Percentiles rank a stretch among this genome's conserved stretches.
Evolutionary conservation across 139 green algal genomes (phyloP).

Genomic region (Chlorella sp.): DNA sequence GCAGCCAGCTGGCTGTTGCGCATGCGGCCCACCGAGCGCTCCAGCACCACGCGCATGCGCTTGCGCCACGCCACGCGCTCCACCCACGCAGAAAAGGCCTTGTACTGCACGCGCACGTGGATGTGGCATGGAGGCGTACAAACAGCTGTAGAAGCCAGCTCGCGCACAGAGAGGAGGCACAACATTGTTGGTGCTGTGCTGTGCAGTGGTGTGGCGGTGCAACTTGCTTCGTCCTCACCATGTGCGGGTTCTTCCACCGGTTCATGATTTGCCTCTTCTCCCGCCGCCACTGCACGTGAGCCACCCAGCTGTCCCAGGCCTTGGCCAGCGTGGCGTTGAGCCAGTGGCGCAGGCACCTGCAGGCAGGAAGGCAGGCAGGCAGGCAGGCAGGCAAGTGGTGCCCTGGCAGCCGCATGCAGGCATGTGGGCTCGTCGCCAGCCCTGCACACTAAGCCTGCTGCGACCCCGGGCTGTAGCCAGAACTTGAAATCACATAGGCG

Average conservation of each 20-base stretch:
- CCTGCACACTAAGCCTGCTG: too few relatives aligned
- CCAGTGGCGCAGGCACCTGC: conserved; percentile 21
- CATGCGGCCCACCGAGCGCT: conserved; percentile 18
- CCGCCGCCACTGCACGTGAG: conserved; percentile 20
- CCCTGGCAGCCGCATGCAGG: too few relatives aligned
- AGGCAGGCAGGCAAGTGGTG: too few relatives aligned
- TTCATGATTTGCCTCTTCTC: conserved; percentile 30
- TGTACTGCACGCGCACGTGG: not conserved
- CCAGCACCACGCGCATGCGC: conserved; percentile 33
- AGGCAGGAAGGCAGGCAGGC: too few relatives aligned
- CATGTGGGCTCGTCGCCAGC: too few relatives aligned
- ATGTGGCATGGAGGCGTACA: not conserved
- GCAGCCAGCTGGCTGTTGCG: conserved; percentile 9
- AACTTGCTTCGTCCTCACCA: too few relatives aligned
- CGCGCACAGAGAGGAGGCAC: too few relatives aligned
- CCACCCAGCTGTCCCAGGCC: conserved; percentile 33
- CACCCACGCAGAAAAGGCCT: conserved; percentile 35
- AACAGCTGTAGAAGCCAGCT: not conserved
- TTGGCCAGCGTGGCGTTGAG: conserved; percentile 21
- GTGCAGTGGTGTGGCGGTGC: too few relatives aligned
- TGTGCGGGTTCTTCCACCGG: conserved; percentile 35
- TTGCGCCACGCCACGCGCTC: conserved; percentile 29
- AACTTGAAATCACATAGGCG: too few relatives aligned
- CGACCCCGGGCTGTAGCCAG: too few relatives aligned
- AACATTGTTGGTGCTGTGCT: too few relatives aligned